Evolutionary conservation across 129 eudicot species (phyloP), one percentile per base, ranked within the genome.

Genomic region (Chrysanthemum lavandulifolium): DNA sequence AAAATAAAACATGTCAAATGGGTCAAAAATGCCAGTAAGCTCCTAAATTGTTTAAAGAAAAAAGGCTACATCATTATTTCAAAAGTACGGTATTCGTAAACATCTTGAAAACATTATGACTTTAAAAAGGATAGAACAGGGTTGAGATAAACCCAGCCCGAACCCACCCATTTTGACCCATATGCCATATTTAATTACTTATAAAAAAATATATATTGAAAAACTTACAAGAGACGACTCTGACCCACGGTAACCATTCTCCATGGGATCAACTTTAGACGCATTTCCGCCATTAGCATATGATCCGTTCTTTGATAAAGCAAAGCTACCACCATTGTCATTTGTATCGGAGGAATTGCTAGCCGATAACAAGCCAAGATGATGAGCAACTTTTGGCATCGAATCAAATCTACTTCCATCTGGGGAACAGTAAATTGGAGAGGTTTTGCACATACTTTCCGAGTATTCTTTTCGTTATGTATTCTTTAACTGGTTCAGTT

Each of bases 341-440:
- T 80, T 84, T 68, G 76, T 58, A 68, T 79, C 89, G 36, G 55
- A 6, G 62, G 78, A 54, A 21, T 73, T 73, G 40, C 73, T 53
- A 40, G 61, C 61, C 6, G 84, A 69, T 58, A 65, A 71, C 52
- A 88, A 71, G 69, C 93, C 87, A 67, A 91, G 72, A 82, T 73
- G 79, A 57, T 16, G 45, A 66, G 96, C 97, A 68, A 91, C 96
- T n/a, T 63, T 84, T 49, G 76, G 80, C 92, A 78, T 84, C 7
- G 96, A 86, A 29, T 83, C 80, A 68, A 84, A 80, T 73, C 71
- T 84, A 25, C 82, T 86, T 49, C 93, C 97, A 77, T 88, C 89
- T 29, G 96, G 97, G 10, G 93, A 83, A 76, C 82, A 69, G 65
- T 84, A 91, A 66, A 86, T 72, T 23, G 93, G 81, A 84, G 59